Evolutionary conservation across 169 alveolate species (phyloP).

Genomic region (Babesia divergens): DNA sequence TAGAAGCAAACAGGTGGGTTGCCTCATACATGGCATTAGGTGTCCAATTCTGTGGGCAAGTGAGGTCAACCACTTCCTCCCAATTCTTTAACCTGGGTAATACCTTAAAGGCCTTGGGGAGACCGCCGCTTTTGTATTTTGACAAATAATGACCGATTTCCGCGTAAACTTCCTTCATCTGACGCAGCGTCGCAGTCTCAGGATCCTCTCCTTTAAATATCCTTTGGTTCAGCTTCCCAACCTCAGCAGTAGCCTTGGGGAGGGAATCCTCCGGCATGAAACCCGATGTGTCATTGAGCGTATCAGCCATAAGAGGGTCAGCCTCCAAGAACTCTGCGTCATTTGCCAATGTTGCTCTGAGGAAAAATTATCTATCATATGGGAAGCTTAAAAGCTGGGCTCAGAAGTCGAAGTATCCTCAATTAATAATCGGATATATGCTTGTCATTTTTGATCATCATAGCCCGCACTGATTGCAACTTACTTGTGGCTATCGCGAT

Average conservation of each 20-base stretch:
- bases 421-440: slow-evolving; percentile 35
- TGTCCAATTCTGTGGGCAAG: slow-evolving; percentile 93
- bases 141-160: slow-evolving; percentile 52
- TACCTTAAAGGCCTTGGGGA: slow-evolving; percentile 91
- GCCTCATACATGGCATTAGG: slow-evolving; percentile 91
- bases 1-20: slow-evolving; percentile 86
- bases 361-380: neutral
- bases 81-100: slow-evolving; percentile 90
- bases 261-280: slow-evolving; percentile 45
- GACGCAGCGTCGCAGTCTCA: slow-evolving; percentile 11
- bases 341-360: neutral
- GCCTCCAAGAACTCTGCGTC: slow-evolving; percentile 48
- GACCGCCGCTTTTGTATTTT: slow-evolving; percentile 88
- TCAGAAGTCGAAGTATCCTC: slow-evolving; percentile 28
- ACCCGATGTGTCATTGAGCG: slow-evolving; percentile 32
- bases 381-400: neutral
- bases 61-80: slow-evolving; percentile 87
- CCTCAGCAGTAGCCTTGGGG: slow-evolving; percentile 7
- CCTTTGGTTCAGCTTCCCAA: slow-evolving; percentile 16
- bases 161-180: slow-evolving; percentile 30
- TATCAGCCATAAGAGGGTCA: slow-evolving; percentile 35
- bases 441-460: slow-evolving; percentile 53
- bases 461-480: slow-evolving; percentile 3
- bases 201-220: neutral
- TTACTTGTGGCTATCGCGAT: slow-evolving; percentile 36